Evolutionary conservation across 176 grass and related monocot genomes (phyloP).

Genomic region (Triticum aestivum): DNA sequence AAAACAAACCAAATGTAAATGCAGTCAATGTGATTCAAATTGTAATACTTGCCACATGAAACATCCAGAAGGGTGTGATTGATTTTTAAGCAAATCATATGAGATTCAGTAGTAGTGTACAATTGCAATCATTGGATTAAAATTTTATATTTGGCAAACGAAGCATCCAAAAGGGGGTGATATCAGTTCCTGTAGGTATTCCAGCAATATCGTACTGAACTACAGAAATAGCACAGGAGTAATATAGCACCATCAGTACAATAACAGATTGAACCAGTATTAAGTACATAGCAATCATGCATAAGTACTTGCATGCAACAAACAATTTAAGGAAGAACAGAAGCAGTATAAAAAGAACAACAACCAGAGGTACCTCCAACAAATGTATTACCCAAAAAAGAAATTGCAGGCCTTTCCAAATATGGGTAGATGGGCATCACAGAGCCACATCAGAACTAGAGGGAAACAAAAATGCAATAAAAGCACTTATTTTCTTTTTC

Average conservation of each 20-base stretch:
- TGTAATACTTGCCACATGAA: background rate
- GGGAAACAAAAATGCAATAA: background rate
- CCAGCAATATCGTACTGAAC: background rate
- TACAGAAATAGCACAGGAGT: background rate
- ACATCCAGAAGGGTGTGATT: background rate
- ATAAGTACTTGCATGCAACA: background rate
- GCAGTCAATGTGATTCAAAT: background rate
- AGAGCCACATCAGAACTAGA: background rate
- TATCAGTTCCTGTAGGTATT: background rate
- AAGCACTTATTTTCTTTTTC: background rate
- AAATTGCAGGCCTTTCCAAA: background rate
- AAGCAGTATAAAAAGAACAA: background rate
- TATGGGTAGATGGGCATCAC: background rate
- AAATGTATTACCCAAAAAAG: background rate
- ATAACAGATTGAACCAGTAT: background rate
- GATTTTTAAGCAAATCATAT: background rate
- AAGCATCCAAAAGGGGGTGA: background rate
- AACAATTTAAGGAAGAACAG: background rate
- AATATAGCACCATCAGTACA: background rate
- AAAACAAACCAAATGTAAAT: background rate
- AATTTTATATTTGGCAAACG: background rate
- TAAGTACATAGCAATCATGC: background rate
- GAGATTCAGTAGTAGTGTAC: background rate
- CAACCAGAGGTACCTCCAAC: background rate
- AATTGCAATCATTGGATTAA: background rate